Evolutionary conservation across 176 grass and related monocot species (phyloP), one percentile per base, ranked within the genome.

Genomic region (Aechmea fasciata): DNA sequence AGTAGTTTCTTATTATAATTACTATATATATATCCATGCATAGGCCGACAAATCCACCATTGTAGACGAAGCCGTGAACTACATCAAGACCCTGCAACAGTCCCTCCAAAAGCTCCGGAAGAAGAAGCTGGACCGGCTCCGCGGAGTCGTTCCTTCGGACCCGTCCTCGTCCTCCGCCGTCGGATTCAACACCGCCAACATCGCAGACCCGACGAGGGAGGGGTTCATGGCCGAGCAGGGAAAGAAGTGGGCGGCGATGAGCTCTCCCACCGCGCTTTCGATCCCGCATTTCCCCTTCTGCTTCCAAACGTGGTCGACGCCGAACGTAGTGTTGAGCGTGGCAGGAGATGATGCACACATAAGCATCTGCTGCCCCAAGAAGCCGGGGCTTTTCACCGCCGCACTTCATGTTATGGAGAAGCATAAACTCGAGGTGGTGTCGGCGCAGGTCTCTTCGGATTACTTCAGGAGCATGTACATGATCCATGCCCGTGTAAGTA

Each of bases 401-500:
- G 55, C 84, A 11, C 3, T 77, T 5, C 74, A 67, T 11, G 84
- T 87, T 57, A 73, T 96, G 24, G 86, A 85, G 47, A 96, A 80
- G 76, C 51, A 92, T n/a, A 14, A 25, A 14, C 78, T 91, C 23
- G 83, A 96, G 15, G 73, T 87, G 10, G 20, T 92, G 69, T 83
- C 76, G 0, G 54, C 71, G 22, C 70, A 73, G 12, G 53, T 92
- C 29, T 57, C 17, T 2, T 76, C 78, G 1, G 71, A 89, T 17
- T 33, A 0, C 3, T 63, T 17, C 20, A 57, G 68, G 33, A 62
- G 28, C 76, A 71, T 81, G 49, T 62, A 87, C 57, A 71, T 69
- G 78, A 77, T 96, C 81, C 82, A 80, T 63, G 55, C 88, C 48
- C 77, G 67, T 41, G 92, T 96, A 80, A 88, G 85, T 87, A 47